phyloP scores from a whole-genome alignment of 345 rosid species.

The Pistacia integerrima region DNA sequence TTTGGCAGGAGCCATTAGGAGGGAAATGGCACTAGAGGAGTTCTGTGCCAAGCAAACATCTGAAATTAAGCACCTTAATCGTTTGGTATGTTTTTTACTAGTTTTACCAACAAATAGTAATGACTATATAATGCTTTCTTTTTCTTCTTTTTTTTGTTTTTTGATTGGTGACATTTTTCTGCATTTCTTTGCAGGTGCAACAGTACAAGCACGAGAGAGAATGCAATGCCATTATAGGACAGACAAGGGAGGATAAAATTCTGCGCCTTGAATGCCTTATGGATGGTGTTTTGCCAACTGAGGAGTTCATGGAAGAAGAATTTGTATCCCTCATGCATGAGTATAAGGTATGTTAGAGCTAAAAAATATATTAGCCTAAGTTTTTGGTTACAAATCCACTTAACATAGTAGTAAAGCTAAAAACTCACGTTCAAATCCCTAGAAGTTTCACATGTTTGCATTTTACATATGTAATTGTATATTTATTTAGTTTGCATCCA shows the following conservation, averaged over 20 bases:
- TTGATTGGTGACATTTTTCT: slow-evolving; percentile 16
- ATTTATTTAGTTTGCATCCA: neutral
- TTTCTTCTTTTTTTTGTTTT: neutral
- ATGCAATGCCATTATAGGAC: slow-evolving; percentile 87
- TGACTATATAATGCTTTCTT: slow-evolving; percentile 12
- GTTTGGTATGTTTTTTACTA: slow-evolving; percentile 68
- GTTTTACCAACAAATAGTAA: slow-evolving; percentile 11
- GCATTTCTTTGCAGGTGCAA: slow-evolving; percentile 65
- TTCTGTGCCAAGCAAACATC: slow-evolving; percentile 83
- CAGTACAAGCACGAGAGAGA: slow-evolving; percentile 99
- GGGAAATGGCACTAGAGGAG: slow-evolving; percentile 99
- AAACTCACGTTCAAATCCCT: neutral
- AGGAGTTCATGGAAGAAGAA: slow-evolving; percentile 90
- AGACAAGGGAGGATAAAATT: slow-evolving; percentile 94
- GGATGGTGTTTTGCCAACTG: slow-evolving; percentile 92
- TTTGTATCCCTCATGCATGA: slow-evolving; percentile 73
- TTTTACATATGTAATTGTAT: no score
- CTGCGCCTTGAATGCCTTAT: slow-evolving; percentile 89
- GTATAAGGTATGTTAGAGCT: slow-evolving; percentile 49
- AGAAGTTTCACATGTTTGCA: neutral
- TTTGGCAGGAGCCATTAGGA: slow-evolving; percentile 91
- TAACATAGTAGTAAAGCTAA: neutral
- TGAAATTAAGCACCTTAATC: slow-evolving; percentile 87
- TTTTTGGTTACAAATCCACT: no score
- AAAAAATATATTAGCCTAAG: no score